phyloP scores from a whole-genome alignment of 2,329 filamentous ascomycete genomes.

The Eutypa lata region DNA sequence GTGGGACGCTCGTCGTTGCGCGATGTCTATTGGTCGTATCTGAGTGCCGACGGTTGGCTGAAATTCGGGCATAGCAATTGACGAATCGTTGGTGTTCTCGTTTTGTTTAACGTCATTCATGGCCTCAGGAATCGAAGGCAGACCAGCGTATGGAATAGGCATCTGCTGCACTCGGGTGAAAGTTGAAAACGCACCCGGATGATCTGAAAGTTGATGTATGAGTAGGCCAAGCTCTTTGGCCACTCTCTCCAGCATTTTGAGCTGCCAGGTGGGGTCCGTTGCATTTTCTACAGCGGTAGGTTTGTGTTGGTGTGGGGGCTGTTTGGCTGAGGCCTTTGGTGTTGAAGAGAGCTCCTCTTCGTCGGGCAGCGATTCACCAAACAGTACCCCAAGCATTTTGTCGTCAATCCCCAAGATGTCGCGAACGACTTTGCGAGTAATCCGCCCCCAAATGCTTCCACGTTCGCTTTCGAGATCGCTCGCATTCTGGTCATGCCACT shows the following conservation, averaged over 20 bases:
- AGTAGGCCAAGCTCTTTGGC: constrained; percentile 82
- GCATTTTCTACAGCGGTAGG: constrained; percentile 27
- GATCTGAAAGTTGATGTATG: constrained; percentile 78
- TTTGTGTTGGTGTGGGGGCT: constrained; percentile 20
- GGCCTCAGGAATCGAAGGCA: constrained; percentile 62
- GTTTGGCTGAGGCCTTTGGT: constrained; percentile 39
- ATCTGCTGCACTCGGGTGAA: constrained; percentile 66
- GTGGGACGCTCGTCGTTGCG: constrained; percentile 21
- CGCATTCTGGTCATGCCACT: constrained; percentile 53
- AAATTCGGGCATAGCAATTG: constrained; percentile 43
- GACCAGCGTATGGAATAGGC: constrained; percentile 73
- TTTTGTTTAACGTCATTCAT: constrained; percentile 30
- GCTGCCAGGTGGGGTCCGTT: constrained; percentile 62
- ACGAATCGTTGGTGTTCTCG: constrained; percentile 47
- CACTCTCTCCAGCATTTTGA: constrained; percentile 76
- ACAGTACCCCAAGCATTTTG: constrained; percentile 75
- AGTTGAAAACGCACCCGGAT: constrained; percentile 85
- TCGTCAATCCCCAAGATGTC: constrained; percentile 93
- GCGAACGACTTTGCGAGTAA: constrained; percentile 82
- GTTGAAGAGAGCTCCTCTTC: constrained; percentile 46
- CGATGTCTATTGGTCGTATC: constrained; percentile 35
- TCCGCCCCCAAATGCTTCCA: constrained; percentile 73
- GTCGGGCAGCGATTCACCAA: constrained; percentile 72
- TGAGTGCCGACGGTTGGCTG: constrained; percentile 43
- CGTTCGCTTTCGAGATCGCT: constrained; percentile 41